Evolutionary conservation across 1,139 yeast species (phyloP).

Genomic region (Sugiyamaella castrensis): DNA sequence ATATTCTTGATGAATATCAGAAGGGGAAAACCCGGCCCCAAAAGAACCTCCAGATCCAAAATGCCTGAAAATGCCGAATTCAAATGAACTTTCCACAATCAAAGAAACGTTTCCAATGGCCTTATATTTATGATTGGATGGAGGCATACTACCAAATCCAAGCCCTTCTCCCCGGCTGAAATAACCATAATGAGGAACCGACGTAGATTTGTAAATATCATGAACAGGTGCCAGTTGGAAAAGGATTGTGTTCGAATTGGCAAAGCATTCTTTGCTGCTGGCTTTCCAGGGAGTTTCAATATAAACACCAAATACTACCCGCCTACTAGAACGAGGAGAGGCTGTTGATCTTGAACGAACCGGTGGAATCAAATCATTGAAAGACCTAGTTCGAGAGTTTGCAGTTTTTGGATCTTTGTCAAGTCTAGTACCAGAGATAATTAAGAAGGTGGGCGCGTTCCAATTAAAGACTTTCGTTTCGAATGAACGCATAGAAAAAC

Average conservation of each 20-base stretch:
- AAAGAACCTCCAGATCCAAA: conserved; percentile 52
- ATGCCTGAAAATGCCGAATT: conserved; percentile 77
- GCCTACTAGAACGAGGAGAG: conserved; percentile 23
- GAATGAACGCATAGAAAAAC: conserved; percentile 83
- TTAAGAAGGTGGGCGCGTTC: conserved; percentile 78
- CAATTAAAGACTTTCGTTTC: conserved; percentile 85
- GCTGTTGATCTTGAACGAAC: conserved; percentile 18
- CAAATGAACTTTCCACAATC: conserved; percentile 72
- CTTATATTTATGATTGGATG: conserved; percentile 34
- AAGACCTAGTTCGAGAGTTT: conserved; percentile 22
- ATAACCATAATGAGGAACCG: conserved; percentile 32
- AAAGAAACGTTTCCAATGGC: conserved; percentile 56
- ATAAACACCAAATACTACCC: conserved; percentile 59
- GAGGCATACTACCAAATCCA: conserved; percentile 35
- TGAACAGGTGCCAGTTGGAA: conserved; percentile 66
- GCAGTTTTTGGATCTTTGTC: conserved; percentile 7
- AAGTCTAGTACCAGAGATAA: conserved; percentile 54
- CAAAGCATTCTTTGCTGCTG: conserved; percentile 71
- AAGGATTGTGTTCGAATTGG: conserved; percentile 47
- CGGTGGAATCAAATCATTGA: conserved; percentile 28
- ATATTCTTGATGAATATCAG: conserved; percentile 41
- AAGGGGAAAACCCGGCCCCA: conserved; percentile 28
- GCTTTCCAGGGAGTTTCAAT: conserved; percentile 72
- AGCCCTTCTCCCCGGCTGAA: conserved; percentile 30
- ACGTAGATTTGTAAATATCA: conserved; percentile 45